Conservation (phyloP, 2,329 filamentous ascomycete species). For the Colletotrichum theobromicola region DNA sequence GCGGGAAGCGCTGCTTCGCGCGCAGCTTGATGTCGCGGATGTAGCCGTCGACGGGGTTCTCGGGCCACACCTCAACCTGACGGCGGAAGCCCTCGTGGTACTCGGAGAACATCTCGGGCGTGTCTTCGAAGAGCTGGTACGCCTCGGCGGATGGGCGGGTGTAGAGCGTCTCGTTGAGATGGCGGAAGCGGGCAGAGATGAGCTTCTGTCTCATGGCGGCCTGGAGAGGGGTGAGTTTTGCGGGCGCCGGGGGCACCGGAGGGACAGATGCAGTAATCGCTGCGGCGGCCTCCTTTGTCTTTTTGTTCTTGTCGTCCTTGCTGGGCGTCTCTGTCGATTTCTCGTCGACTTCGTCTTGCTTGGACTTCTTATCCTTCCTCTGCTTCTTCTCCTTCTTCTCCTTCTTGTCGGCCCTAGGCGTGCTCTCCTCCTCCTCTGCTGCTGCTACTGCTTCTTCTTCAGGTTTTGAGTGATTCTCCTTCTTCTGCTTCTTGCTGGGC, state of each 20-base stretch:
- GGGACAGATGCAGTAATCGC: slow-evolving; percentile 25
- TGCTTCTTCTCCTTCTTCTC: slow-evolving; percentile 44
- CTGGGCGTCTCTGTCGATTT: slow-evolving; percentile 17
- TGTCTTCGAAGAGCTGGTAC: slow-evolving; percentile 80
- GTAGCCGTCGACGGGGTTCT: slow-evolving; percentile 93
- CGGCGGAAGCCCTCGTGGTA: slow-evolving; percentile 97
- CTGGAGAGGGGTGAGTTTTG: slow-evolving; percentile 89
- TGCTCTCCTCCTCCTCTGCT: slow-evolving; percentile 26
- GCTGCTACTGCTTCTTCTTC: slow-evolving; percentile 24
- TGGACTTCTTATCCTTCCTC: slow-evolving; percentile 27
- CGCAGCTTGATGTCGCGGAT: slow-evolving; percentile 73
- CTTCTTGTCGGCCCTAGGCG: slow-evolving; percentile 32
- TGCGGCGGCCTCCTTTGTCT: slow-evolving; percentile 23
- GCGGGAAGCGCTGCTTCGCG: slow-evolving; percentile 54
- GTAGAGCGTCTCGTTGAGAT: slow-evolving; percentile 96
- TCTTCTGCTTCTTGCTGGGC: slow-evolving; percentile 23
- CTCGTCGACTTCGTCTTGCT: slow-evolving; percentile 13
- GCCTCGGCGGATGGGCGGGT: slow-evolving; percentile 86
- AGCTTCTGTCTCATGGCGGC: slow-evolving; percentile 94
- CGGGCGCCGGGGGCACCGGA: slow-evolving; percentile 47
- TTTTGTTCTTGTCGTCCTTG: slow-evolving; percentile 20
- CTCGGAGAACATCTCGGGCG: slow-evolving; percentile 92
- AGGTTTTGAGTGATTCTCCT: slow-evolving; percentile 26
- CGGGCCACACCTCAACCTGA: slow-evolving; percentile 94
- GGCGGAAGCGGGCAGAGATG: slow-evolving; percentile 92